These are phyloP conservation scores for Agaricus subrufescens DNA, from an alignment of 768 basidiomycete genomes.

Conservation along the genomic window DNA sequence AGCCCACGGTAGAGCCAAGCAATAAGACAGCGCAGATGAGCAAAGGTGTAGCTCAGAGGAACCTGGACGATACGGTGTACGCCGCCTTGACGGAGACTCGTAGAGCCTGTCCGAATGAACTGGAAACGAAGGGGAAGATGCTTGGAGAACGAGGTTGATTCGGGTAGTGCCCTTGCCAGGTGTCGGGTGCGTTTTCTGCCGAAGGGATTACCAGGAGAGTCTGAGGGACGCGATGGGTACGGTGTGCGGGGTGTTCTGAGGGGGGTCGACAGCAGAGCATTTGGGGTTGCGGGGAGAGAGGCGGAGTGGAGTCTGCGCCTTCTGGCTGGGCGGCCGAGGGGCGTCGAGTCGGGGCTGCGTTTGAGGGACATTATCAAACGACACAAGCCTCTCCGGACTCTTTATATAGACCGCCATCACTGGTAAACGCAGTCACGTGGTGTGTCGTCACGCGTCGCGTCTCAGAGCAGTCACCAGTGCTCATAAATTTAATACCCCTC, in stretches of 20 bases:
- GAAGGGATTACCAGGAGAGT: constrained; percentile 72
- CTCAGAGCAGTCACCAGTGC: background rate
- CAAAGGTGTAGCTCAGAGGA: constrained; percentile 65
- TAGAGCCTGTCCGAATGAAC: constrained; percentile 32
- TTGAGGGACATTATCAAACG: constrained; percentile 4
- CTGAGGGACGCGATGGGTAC: constrained; percentile 46
- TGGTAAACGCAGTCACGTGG: constrained; percentile 11
- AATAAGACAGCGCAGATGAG: constrained; percentile 58
- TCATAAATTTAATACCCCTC: too few species aligned
- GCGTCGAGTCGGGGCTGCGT: constrained; percentile 2
- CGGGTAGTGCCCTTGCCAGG: constrained; percentile 33
- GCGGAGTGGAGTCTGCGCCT: background rate
- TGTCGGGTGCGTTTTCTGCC: constrained; percentile 47
- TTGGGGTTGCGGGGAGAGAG: constrained; percentile 1
- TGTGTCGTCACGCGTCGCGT: background rate
- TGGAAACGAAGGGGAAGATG: constrained; percentile 66
- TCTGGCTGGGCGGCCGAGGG: background rate
- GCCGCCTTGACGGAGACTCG: constrained; percentile 35
- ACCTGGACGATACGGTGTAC: constrained; percentile 65
- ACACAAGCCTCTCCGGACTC: background rate
- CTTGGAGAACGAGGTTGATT: constrained; percentile 46
- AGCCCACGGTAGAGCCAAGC: constrained; percentile 50
- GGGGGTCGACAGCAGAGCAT: constrained; percentile 3
- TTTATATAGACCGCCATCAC: constrained; percentile 6
- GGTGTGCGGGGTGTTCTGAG: constrained; percentile 26